A percentile compares a stretch with the other conserved stretches of the same genome.
phyloP scores from a whole-genome alignment of 2,329 filamentous ascomycete species.

The Apiospora saccharicola region DNA sequence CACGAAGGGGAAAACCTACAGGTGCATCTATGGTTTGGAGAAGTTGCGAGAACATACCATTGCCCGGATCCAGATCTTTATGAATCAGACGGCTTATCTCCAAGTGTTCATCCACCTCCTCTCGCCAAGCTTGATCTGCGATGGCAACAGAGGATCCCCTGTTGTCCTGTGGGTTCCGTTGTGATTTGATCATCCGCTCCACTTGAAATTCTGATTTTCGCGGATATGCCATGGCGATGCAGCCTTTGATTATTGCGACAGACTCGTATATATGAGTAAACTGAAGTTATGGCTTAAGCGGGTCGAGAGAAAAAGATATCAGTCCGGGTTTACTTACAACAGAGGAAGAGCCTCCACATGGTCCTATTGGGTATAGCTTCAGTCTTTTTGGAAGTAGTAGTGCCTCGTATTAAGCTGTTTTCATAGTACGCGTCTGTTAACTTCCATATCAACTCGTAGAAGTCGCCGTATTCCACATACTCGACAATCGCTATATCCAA shows the following conservation, averaged over 20 bases:
- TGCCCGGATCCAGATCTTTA: neutral
- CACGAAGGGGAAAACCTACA: neutral
- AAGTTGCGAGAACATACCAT: neutral
- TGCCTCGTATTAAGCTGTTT: neutral
- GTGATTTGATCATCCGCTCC: neutral
- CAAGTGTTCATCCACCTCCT: neutral
- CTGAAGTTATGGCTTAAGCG: neutral
- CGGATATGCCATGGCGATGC: slow-evolving; percentile 3
- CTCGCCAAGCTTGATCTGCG: neutral
- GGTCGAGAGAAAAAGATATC: neutral
- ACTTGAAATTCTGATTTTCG: neutral
- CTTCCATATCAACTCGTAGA: neutral
- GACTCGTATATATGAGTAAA: neutral
- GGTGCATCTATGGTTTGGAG: neutral
- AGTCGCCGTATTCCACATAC: neutral
- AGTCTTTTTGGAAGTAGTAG: neutral
- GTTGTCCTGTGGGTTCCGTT: neutral
- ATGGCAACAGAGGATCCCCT: neutral
- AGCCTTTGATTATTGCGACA: neutral
- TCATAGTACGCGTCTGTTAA: neutral
- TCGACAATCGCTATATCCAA: neutral
- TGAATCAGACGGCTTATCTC: neutral
- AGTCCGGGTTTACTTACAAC: neutral
- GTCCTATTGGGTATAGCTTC: neutral
- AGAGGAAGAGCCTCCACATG: slow-evolving; percentile 6